These are phyloP conservation scores for Hypoxylon lienhwacheense DNA, from an alignment of 495 filamentous ascomycete species.

Conservation along the genomic window DNA sequence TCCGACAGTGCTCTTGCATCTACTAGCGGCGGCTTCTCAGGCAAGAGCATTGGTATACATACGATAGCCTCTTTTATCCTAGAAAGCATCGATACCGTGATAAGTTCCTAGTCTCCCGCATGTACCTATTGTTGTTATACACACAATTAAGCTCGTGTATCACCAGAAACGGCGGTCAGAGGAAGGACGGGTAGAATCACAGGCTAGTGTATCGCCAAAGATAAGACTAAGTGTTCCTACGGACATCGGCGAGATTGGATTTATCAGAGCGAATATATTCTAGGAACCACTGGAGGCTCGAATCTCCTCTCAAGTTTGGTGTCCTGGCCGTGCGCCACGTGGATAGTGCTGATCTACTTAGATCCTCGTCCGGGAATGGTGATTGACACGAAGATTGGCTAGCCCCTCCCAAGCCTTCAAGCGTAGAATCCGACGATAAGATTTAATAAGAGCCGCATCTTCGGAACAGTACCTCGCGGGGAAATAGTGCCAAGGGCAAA, in stretches of 20 bases:
- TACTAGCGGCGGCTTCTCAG: no score
- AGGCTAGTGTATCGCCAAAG: neutral
- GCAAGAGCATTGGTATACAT: no score
- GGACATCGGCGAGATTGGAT: neutral
- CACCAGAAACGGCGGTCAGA: neutral
- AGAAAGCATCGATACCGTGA: no score
- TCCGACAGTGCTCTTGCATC: no score
- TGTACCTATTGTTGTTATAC: neutral
- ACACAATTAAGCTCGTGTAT: neutral
- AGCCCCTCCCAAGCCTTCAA: neutral
- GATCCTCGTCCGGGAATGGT: neutral
- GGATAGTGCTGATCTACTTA: no score
- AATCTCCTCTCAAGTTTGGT: neutral
- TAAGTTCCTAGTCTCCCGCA: no score
- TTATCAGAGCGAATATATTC: no score
- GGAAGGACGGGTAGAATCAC: neutral
- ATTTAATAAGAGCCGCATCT: neutral
- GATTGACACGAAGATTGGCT: neutral
- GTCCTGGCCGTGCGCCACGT: no score
- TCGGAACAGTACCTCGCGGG: constrained; percentile 4
- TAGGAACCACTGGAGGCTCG: neutral
- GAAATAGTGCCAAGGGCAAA: constrained; percentile 27
- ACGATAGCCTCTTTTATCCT: no score
- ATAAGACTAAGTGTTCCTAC: constrained; percentile 8
- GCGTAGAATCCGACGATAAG: neutral